Conservation (phyloP, 441 rosid genomes). For the Erodium moschatum region DNA sequence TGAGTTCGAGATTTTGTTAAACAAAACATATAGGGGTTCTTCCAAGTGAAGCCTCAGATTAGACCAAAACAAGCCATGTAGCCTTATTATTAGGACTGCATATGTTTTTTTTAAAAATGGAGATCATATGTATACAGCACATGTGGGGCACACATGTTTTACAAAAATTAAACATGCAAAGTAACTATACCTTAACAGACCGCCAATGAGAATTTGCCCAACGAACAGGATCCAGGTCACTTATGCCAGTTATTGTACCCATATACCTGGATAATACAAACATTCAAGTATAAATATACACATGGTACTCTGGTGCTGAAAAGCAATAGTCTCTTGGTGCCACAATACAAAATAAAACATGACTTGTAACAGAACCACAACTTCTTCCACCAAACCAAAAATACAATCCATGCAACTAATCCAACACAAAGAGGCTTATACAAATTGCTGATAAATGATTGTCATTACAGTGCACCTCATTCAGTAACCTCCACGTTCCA, state of each 20-base stretch:
- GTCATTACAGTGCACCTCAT: background rate
- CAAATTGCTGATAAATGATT: background rate
- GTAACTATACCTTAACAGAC: constrained; percentile 63
- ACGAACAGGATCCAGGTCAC: constrained; percentile 71
- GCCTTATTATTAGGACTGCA: background rate
- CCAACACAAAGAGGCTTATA: background rate
- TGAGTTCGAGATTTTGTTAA: no score
- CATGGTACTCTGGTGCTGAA: background rate
- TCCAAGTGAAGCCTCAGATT: background rate
- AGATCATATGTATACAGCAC: background rate
- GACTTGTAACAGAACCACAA: background rate
- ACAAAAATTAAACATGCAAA: background rate
- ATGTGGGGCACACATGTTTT: background rate
- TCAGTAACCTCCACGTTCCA: background rate
- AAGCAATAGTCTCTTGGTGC: background rate
- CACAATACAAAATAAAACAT: background rate
- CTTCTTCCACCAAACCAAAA: background rate
- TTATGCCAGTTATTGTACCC: constrained; percentile 98
- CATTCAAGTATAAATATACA: background rate
- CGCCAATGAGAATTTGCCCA: constrained; percentile 99
- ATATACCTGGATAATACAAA: constrained; percentile 55
- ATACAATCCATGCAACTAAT: background rate
- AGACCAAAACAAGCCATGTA: background rate
- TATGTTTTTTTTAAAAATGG: background rate
- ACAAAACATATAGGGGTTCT: background rate